Base-by-base conservation (phyloP, 2,329 filamentous ascomycete species). In the Polychaeton citri region DNA sequence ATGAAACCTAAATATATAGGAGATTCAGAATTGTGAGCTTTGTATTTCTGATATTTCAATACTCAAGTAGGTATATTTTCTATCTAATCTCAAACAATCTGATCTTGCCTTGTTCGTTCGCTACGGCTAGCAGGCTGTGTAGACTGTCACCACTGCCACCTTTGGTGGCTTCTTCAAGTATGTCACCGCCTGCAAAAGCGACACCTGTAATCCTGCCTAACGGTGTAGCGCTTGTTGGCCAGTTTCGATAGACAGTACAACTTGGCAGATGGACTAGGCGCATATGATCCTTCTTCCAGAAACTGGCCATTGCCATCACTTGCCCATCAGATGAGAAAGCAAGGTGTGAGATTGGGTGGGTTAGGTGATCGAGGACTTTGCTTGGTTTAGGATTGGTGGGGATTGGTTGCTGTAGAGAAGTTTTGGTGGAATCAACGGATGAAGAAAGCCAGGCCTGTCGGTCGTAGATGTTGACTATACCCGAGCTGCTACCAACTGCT, bases 221-320 rank as follows among this genome's bases (percentile, higher is more conserved):
- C 1, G 87, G 86, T 38, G 90, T 98, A 56, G 81, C 79, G 44
- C 77, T 74, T 36, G 88, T 98, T 17, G 90, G 90, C 90, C 90
- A 98, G 61, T 98, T 98, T 51, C 79, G 77, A 68, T 90, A 98
- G 15, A 96, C 84, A 2, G 86, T 94, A 58, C 86, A 94, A 47
- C 75, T 87, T 0, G 88, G 87, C 47, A 98, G 63, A 59, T 98
- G 90, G 20, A 88, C 85, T 45, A 98, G 63, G 51, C 81, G 72
- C 57, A 98, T 63, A 0, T 87, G 84, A 61, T 95, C 86, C 55
- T 80, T 80, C 69, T 94, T 93, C 71, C 81, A 81, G 43, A 74
- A 74, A 60, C 83, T 92, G 28, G 77, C 82, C 66, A 96, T 86
- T 0, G 78, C 84, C 47, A 98, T 63, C 34, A 96, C 64, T 62